These are phyloP conservation scores for Dendrobium catenatum DNA, from an alignment of 106 monocot species.

Conservation along the genomic window DNA sequence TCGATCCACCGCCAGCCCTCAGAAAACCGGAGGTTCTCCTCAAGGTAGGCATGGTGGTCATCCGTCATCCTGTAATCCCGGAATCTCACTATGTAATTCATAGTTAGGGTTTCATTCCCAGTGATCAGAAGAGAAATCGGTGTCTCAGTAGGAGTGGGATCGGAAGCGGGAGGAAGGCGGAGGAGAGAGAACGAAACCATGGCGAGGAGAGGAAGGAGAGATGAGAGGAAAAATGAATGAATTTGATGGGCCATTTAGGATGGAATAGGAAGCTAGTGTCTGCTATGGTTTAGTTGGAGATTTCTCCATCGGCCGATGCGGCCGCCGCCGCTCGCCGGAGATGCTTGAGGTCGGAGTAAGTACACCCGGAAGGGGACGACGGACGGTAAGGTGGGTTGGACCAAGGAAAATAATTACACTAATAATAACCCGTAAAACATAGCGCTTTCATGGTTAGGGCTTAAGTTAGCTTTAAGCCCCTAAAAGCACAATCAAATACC, in stretches of 20 bases:
- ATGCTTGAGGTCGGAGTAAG: not conserved
- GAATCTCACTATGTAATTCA: conserved; percentile 79
- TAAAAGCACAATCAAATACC: no score
- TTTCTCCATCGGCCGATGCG: not conserved
- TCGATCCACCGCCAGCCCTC: conserved; percentile 75
- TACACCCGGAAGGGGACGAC: not conserved
- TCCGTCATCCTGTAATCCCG: conserved; percentile 45
- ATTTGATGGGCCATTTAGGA: conserved; percentile 9
- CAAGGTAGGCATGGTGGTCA: conserved; percentile 69
- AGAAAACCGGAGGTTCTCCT: conserved; percentile 20
- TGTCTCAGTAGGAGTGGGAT: not conserved
- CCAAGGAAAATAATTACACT: no score
- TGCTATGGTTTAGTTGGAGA: not conserved
- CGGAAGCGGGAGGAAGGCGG: conserved; percentile 1
- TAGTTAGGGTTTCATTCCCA: not conserved
- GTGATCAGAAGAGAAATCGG: not conserved
- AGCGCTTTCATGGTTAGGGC: no score
- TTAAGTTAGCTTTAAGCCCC: no score
- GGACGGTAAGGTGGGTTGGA: not conserved
- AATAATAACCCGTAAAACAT: no score
- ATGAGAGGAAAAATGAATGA: not conserved
- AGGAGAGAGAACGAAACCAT: conserved; percentile 27
- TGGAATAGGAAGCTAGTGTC: not conserved
- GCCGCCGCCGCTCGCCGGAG: conserved; percentile 2
- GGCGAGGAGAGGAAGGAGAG: conserved; percentile 15